Evolutionary conservation across 163 green algal genomes (phyloP), one percentile per base, ranked within the genome.

Genomic region (Coccomyxa subellipsoidea): DNA sequence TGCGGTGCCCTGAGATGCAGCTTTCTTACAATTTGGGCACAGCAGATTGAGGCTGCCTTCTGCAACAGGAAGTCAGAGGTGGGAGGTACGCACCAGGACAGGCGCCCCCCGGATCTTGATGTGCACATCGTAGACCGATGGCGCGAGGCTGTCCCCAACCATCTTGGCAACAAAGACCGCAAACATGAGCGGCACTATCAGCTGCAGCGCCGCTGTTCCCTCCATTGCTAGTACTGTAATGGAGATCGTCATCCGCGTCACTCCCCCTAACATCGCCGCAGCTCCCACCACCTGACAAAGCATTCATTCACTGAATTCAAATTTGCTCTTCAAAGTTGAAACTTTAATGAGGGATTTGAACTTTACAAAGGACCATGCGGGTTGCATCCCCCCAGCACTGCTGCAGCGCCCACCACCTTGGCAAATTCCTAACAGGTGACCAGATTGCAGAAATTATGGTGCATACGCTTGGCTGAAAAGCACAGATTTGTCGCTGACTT

Each of bases 161-260:
- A 91, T 80, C 83, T 95, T 95, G 40, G 90, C 85, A n/a, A 86
- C 75, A 77, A 93, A 91, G 38, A 93, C 87, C 7, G 89, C 85
- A 4, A 93, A 71, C 90, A 92, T 90, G 71, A 90, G 84, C 0
- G 84, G 84, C 75, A 90, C 82, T 37, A 89, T 88, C 25, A 95
- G 83, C 77, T 92, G 83, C 78, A 92, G 82, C 25, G 89, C 85
- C 0, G 92, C 93, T 0, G 92, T 94, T 25, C 92, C 95, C 87
- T 97, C 93, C 90, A 96, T 94, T 66, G 93, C 91, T 69, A 95
- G 76, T 47, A 97, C 89, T 15, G 88, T 92, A 54, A 93, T 94
- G 4, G 31, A 34, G 54, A 96, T 87, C 15, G 92, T 93, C 91
- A 95, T 96, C 39, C 93, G 85, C 0, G 89, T 94, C 15, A 90